Conservation (phyloP, 225 moss, liverwort and hornwort species). For the Rhytidiadelphus loreus region DNA sequence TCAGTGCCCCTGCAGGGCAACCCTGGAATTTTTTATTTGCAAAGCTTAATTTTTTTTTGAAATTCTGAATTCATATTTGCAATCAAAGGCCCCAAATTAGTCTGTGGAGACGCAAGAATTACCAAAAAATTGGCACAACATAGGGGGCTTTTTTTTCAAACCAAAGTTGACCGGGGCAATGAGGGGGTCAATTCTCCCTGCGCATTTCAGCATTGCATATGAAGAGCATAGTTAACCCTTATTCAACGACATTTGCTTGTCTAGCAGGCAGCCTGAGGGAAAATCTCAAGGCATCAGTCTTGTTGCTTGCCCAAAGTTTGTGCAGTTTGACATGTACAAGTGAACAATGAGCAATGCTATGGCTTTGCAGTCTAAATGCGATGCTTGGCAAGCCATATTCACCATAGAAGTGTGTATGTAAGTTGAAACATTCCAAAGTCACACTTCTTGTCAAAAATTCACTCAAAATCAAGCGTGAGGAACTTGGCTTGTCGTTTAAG, state of each 20-base stretch:
- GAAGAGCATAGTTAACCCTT: too few species aligned
- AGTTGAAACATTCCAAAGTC: not conserved
- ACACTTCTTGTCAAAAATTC: not conserved
- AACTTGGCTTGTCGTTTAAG: not conserved
- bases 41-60: too few species aligned
- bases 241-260: not conserved
- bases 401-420: fast-evolving
- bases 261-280: fast-evolving
- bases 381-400: not conserved
- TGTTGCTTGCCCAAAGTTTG: not conserved
- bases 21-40: too few species aligned
- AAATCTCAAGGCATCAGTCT: fast-evolving
- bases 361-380: fast-evolving
- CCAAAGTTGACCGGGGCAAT: too few species aligned
- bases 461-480: fast-evolving
- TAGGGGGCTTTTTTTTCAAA: too few species aligned
- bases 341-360: not conserved
- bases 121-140: too few species aligned
- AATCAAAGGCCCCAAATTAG: too few species aligned
- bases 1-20: too few species aligned
- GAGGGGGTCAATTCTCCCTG: too few species aligned
- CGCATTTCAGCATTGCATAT: too few species aligned
- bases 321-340: fast-evolving
- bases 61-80: too few species aligned
- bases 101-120: too few species aligned